Base-by-base conservation (phyloP, 108 stramenopile species). In the Cyclotella baltica region DNA sequence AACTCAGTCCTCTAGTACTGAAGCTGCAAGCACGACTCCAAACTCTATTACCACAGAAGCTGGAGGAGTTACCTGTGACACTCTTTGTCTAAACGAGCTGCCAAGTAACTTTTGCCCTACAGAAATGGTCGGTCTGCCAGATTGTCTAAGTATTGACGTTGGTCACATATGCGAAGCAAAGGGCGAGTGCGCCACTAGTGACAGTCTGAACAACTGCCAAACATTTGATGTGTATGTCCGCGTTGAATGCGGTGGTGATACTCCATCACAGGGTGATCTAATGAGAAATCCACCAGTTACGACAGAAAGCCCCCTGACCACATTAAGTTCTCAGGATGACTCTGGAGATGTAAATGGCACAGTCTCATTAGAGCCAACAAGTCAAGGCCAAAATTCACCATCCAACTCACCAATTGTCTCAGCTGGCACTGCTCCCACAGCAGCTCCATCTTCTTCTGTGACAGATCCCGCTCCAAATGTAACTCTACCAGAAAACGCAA, bases 121-220 rank as follows among this genome's bases (percentile, higher is more conserved):
- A 22, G 66, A 72, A 13, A 48, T 64, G 10, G 64, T 67, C 59
- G 33, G 33, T 46, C 58, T 83, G 20, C 76, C 76, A 15, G 73
- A 70, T 57, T 83, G 82, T 57, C 69, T 83, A 11, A 71, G 73
- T 20, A 75, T 83, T 40, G 51, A 46, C 0, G 22, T 83, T 6
- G 76, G 76, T 28, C 62, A 83, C 36, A 38, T 83, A n/a, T 83
- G 82, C 52, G 82, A 77, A 61, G 65, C 43, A 27, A 43, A 56
- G 36, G 82, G 82, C 19, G 82, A 83, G 31, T 83, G 82, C 70
- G 82, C 59, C 58, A 83, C 76, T 0, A 31, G 53, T 67, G 82
- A 83, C 37, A 63, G 65, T 25, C 59, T 83, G 31, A 68, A 83
- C 59, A 83, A 83, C 33, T 83, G 82, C 52, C 75, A 71, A 16